A percentile compares a stretch with the other conserved stretches of the same genome.
These are phyloP conservation scores for Hyaloscypha finlandica DNA, from an alignment of 495 filamentous ascomycete genomes.

Conservation along the genomic window DNA sequence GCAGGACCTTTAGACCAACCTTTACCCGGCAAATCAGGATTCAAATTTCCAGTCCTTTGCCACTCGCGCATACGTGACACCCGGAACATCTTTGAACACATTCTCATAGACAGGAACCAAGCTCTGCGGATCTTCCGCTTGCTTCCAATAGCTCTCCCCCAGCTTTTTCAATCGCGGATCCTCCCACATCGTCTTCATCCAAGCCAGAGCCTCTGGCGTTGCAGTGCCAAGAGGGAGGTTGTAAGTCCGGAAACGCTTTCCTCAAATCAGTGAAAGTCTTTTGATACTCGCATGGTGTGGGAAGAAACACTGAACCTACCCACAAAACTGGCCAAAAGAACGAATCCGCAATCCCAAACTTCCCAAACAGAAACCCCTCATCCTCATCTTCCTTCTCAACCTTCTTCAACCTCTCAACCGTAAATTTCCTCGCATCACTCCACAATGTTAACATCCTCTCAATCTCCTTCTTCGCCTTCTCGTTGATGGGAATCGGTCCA, in stretches of 20 bases:
- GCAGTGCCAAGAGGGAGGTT: constrained; percentile 43
- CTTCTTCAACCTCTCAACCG: constrained; percentile 35
- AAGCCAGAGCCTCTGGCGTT: constrained; percentile 40
- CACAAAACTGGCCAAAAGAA: constrained; percentile 43
- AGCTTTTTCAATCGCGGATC: constrained; percentile 41
- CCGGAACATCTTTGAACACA: constrained; percentile 39
- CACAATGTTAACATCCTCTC: constrained; percentile 40
- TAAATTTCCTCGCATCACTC: constrained; percentile 27
- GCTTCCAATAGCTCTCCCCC: constrained; percentile 40
- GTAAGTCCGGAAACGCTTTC: constrained; percentile 48
- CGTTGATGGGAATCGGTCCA: constrained; percentile 25
- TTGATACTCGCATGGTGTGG: neutral
- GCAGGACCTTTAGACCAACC: no score
- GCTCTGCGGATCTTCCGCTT: constrained; percentile 43
- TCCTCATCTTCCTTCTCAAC: constrained; percentile 42
- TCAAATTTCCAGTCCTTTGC: constrained; percentile 44
- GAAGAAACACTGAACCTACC: constrained; percentile 33
- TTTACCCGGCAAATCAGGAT: neutral
- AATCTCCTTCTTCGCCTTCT: constrained; percentile 36
- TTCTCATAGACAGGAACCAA: constrained; percentile 44
- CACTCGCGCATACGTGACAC: constrained; percentile 40
- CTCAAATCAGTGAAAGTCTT: no score
- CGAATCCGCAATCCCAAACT: constrained; percentile 42
- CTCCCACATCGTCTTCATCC: constrained; percentile 53
- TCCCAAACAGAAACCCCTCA: constrained; percentile 42